These are phyloP conservation scores for Termitomyces sp. DNA, from an alignment of 1,284 basidiomycete genomes.

Conservation along the genomic window DNA sequence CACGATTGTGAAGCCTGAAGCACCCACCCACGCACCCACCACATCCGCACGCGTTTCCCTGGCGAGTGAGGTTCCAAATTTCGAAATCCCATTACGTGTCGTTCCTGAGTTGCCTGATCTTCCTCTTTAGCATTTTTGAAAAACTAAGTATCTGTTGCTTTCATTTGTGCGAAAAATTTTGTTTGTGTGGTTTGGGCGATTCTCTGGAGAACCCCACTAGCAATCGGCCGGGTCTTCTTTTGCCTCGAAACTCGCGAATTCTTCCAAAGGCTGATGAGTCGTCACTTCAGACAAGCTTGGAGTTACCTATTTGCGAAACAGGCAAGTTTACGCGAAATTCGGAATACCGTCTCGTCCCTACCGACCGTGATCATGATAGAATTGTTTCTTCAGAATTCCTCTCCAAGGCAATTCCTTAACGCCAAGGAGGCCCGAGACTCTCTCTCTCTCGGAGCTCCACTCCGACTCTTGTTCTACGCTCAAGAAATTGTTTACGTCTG, in stretches of 20 bases:
- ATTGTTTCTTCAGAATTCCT: background rate
- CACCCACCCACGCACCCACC: background rate
- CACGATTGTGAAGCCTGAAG: no score
- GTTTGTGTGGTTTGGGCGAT: no score
- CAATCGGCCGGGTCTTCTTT: background rate
- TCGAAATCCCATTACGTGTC: slow-evolving; percentile 6
- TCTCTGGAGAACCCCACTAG: background rate
- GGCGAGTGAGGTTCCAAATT: background rate
- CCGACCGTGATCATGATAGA: background rate
- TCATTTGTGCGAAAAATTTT: no score
- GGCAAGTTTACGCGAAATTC: slow-evolving; percentile 11
- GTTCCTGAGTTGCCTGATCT: slow-evolving; percentile 11
- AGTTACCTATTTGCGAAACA: background rate
- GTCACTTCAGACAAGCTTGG: background rate
- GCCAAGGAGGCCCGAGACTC: no score
- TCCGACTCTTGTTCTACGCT: background rate
- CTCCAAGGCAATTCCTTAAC: no score
- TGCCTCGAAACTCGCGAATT: background rate
- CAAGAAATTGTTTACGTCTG: background rate
- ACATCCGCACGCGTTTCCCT: background rate
- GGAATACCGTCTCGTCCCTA: slow-evolving; percentile 1
- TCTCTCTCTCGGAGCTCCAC: no score
- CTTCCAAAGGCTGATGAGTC: background rate
- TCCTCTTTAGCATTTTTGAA: background rate
- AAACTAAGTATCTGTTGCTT: no score